Evolutionary conservation across 1,284 basidiomycete species (phyloP).

Genomic region (Cystobasidium sp.): DNA sequence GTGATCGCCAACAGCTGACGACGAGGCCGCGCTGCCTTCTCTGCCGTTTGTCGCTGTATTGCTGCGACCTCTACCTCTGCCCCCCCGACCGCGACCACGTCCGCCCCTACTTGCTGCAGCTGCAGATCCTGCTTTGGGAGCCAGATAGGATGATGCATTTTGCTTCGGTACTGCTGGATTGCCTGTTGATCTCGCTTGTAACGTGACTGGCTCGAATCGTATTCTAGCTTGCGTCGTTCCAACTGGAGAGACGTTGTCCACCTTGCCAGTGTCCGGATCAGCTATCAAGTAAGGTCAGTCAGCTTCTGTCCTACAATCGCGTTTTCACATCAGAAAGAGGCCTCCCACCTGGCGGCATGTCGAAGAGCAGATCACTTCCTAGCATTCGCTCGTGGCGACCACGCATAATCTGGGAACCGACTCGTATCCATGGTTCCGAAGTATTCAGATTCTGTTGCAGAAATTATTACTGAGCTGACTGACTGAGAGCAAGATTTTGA

Average conservation of each 20-base stretch:
- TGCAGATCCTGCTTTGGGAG: background rate
- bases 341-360: conserved; percentile 4
- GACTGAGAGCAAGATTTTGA: background rate
- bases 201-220: conserved; percentile 24
- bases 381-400: conserved; percentile 32
- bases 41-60: background rate
- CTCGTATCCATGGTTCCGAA: conserved; percentile 22
- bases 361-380: conserved; percentile 34
- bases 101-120: background rate
- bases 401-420: conserved; percentile 26
- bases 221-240: conserved; percentile 23
- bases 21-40: background rate
- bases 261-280: conserved; percentile 17
- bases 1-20: background rate
- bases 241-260: background rate
- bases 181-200: conserved; percentile 11
- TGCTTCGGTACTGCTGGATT: background rate
- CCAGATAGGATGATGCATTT: conserved; percentile 8
- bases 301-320: background rate
- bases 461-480: background rate
- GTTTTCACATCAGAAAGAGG: background rate
- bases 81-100: conserved; percentile 6
- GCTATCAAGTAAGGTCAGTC: background rate
- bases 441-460: conserved; percentile 26
- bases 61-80: background rate